A percentile compares a stretch with the other conserved stretches of the same genome.
phyloP scores from a whole-genome alignment of 1,284 basidiomycete genomes.

The Golubevia sp. region DNA sequence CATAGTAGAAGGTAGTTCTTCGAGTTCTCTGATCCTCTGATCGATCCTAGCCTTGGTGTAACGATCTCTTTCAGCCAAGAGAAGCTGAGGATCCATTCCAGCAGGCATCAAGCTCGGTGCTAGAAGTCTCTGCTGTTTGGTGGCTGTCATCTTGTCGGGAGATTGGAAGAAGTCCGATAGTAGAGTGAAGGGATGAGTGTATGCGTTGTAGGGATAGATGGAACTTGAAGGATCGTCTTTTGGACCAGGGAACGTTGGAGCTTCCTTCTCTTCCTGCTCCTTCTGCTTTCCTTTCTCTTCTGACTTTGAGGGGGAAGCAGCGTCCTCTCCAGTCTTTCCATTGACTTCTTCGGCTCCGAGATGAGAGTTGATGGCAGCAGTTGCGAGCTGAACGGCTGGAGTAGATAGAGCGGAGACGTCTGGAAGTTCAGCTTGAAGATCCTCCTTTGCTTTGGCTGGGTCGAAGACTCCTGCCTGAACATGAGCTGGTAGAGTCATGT shows the following conservation, averaged over 20 bases:
- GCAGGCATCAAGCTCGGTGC: slow-evolving; percentile 56
- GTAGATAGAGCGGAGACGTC: slow-evolving; percentile 69
- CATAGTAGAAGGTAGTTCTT: slow-evolving; percentile 54
- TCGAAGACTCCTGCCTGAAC: slow-evolving; percentile 75
- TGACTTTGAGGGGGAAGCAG: background rate
- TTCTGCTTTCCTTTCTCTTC: background rate
- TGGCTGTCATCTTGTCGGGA: slow-evolving; percentile 40
- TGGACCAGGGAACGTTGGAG: slow-evolving; percentile 31
- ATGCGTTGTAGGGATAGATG: slow-evolving; percentile 96
- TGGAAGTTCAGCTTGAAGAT: slow-evolving; percentile 64
- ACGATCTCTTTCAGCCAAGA: slow-evolving; percentile 54
- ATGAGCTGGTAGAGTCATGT: slow-evolving; percentile 77
- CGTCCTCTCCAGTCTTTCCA: slow-evolving; percentile 1
- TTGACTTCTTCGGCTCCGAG: background rate
- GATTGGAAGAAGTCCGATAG: slow-evolving; percentile 55
- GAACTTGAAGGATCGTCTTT: slow-evolving; percentile 75
- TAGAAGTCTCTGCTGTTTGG: slow-evolving; percentile 56
- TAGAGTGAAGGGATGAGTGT: slow-evolving; percentile 77
- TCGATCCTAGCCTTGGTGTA: slow-evolving; percentile 54
- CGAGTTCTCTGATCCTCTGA: slow-evolving; percentile 57
- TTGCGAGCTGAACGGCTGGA: slow-evolving; percentile 71
- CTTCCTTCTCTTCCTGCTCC: slow-evolving; percentile 7
- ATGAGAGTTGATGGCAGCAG: slow-evolving; percentile 67
- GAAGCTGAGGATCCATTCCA: slow-evolving; percentile 47
- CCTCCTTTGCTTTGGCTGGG: slow-evolving; percentile 15